Conservation (phyloP, 257 asterid genomes). For the Capsicum chinense region DNA sequence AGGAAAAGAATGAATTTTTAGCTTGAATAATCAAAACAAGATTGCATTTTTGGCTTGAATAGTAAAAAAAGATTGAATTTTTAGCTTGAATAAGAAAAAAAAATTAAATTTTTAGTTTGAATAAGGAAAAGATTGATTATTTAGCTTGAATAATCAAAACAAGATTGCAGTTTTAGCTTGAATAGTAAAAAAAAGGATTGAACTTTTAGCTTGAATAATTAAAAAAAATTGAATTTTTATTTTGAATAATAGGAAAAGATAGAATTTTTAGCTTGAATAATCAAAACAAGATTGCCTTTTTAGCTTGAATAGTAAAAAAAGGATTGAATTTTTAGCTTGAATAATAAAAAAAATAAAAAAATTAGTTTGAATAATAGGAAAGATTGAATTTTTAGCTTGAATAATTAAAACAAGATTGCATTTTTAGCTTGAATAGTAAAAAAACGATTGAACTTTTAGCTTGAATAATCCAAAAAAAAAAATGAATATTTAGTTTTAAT, state of each 20-base stretch:
- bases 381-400: background rate
- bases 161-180: background rate
- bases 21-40: no score
- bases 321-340: background rate
- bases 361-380: background rate
- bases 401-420: no score
- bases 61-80: background rate
- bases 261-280: background rate
- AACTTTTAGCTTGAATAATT: background rate
- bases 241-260: background rate
- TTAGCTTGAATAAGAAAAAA: background rate
- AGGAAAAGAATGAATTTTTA: no score
- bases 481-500: background rate
- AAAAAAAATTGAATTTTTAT: constrained; percentile 6
- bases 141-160: no score
- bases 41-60: no score
- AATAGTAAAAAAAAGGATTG: background rate
- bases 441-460: no score
- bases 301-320: background rate
- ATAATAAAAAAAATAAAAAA: no score
- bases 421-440: no score
- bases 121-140: no score
- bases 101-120: no score
- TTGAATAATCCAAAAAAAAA: background rate
- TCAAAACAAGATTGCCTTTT: background rate